These are phyloP conservation scores for Candida tetrigidarum DNA, from an alignment of 1,139 yeast genomes.

Conservation along the genomic window DNA sequence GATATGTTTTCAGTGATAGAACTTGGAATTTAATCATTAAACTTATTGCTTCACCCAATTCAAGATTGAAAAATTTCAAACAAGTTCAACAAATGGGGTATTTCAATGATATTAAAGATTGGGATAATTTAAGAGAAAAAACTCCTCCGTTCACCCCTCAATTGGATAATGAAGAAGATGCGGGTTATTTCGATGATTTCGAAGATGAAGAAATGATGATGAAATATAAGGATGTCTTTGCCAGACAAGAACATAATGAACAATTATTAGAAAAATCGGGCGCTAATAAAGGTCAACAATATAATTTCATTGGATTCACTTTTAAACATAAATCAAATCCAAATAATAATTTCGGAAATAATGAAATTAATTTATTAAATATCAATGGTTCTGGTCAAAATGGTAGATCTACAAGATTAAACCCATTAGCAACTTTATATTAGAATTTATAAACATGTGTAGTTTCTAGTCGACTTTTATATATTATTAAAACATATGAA, in stretches of 20 bases:
- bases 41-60: conserved; percentile 78
- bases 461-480: no score
- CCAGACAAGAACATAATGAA: conserved; percentile 85
- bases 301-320: conserved; percentile 92
- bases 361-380: conserved; percentile 45
- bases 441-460: conserved; percentile 18
- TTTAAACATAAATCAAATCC: conserved; percentile 86
- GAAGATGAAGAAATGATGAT: conserved; percentile 97
- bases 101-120: conserved; percentile 76
- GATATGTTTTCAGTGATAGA: conserved; percentile 92
- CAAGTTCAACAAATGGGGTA: conserved; percentile 82
- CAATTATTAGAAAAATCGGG: conserved; percentile 69
- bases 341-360: conserved; percentile 48
- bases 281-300: conserved; percentile 36
- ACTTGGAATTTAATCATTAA: conserved; percentile 90
- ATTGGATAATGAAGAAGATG: conserved; percentile 95
- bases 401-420: conserved; percentile 31
- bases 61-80: conserved; percentile 75
- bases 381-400: conserved; percentile 20
- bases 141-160: conserved; percentile 97
- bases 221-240: conserved; percentile 95
- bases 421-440: conserved; percentile 53
- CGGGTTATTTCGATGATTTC: conserved; percentile 98
- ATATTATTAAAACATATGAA: no score
- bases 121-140: conserved; percentile 67